These are phyloP conservation scores for Tillandsia fasciculata DNA, from an alignment of 176 grass and related monocot species.

Conservation along the genomic window DNA sequence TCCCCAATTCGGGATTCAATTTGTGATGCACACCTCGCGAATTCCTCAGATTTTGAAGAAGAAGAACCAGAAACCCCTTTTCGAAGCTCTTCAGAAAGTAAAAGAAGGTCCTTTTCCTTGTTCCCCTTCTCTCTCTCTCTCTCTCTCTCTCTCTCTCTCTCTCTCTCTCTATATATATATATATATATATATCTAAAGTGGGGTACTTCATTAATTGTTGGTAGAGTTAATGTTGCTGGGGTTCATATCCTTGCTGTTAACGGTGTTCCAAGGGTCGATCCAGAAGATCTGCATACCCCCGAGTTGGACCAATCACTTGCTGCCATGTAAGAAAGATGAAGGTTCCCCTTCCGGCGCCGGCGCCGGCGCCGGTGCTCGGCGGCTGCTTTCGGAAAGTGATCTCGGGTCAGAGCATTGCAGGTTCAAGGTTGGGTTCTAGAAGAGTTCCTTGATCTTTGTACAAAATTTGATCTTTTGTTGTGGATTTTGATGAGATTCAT, in stretches of 20 bases:
- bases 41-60: constrained; percentile 44
- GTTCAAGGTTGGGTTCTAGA: constrained; percentile 31
- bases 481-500: not conserved
- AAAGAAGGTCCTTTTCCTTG: constrained; percentile 56
- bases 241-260: constrained; percentile 87
- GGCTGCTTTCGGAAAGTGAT: constrained; percentile 31
- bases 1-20: not conserved
- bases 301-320: constrained; percentile 58
- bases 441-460: not conserved
- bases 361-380: constrained; percentile 26
- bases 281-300: constrained; percentile 56
- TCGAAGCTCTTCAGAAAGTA: constrained; percentile 84
- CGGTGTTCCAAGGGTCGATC: constrained; percentile 66
- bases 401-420: constrained; percentile 26
- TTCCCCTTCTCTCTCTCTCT: not conserved
- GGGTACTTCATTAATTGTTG: not conserved
- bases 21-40: constrained; percentile 1
- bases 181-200: constrained; percentile 5
- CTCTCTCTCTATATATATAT: not conserved
- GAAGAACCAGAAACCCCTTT: constrained; percentile 77
- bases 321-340: constrained; percentile 36
- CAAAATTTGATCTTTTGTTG: not conserved
- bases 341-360: not conserved
- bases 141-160: too few species aligned
- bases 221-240: constrained; percentile 91